Base-by-base conservation (phyloP, 371 early-diverging fungal species). In the Mortierella sp. region DNA sequence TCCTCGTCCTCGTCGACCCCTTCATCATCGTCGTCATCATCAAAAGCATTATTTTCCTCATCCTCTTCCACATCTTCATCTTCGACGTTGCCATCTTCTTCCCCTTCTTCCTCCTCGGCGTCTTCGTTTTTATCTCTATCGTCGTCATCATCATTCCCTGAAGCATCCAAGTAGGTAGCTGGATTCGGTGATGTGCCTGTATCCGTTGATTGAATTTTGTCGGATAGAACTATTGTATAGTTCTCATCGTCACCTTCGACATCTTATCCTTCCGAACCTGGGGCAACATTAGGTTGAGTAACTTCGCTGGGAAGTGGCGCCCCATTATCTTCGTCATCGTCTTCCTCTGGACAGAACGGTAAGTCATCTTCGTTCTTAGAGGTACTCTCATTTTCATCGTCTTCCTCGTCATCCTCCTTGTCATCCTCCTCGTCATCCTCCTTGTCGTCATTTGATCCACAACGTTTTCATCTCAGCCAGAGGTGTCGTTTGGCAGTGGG, bases 381-480 rank as follows among this genome's bases (percentile, higher is more conserved):
- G 16, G 22, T 24, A 24, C 5, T 28, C n/a, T 37, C 37, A 60
- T 30, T 32, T 10, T 35, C 32, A 20, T 35, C 35, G 14, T 58
- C 59, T 24, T 20, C 32, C 12, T 35, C 8, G 14, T 58, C 59
- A 58, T 58, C 59, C 5, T 22, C 37, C 10, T 22, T 9, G 39
- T 5, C 60, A 60, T 37, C 37, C n/a, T 39, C 60, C 14, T 60
- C 5, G 5, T 60, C 60, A 60, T 10, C 54, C 39, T 63, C 60
- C 16, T 49, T 66, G 5, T 16, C 39, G 2, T 32, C 28, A 6
- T 22, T 24, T 12, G 55, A 20, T n/a, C 63, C 3, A 45, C 66
- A 60, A 62, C 66, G 14, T 18, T 57, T 0, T 62, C 66, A 11
- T 70, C 24, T 26, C 26, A 2, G 4, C 66, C 61, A 5, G 58